Conservation (phyloP, 2,329 filamentous ascomycete species). For the Colletotrichum melonis region DNA sequence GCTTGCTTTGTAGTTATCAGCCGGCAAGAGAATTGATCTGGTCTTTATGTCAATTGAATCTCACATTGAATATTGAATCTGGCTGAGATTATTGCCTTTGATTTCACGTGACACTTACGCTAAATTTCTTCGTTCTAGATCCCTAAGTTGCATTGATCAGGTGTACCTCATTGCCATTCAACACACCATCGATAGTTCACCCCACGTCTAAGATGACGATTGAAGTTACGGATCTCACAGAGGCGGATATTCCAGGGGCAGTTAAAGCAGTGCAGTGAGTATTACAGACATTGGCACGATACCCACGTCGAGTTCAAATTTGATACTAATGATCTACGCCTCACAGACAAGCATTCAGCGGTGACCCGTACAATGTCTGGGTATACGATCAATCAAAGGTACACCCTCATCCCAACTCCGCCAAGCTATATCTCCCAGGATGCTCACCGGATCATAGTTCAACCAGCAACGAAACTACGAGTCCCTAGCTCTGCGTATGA, state of each 20-base stretch:
- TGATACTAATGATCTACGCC: background rate
- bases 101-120: no score
- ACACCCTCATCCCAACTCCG: background rate
- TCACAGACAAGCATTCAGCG: conserved; percentile 65
- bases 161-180: background rate
- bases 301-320: no score
- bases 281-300: background rate
- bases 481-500: conserved; percentile 73
- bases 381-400: conserved; percentile 69
- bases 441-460: conserved; percentile 56
- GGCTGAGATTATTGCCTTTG: no score
- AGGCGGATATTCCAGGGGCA: conserved; percentile 71
- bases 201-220: conserved; percentile 55
- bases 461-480: conserved; percentile 69
- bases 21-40: background rate
- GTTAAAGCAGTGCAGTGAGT: conserved; percentile 70
- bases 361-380: conserved; percentile 76
- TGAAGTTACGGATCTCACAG: conserved; percentile 64
- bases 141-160: background rate
- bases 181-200: no score
- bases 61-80: background rate
- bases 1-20: background rate
- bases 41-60: background rate
- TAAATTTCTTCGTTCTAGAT: no score
- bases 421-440: no score